Conservation (phyloP, 139 green algal genomes). For the Chlorella sorokiniana region DNA sequence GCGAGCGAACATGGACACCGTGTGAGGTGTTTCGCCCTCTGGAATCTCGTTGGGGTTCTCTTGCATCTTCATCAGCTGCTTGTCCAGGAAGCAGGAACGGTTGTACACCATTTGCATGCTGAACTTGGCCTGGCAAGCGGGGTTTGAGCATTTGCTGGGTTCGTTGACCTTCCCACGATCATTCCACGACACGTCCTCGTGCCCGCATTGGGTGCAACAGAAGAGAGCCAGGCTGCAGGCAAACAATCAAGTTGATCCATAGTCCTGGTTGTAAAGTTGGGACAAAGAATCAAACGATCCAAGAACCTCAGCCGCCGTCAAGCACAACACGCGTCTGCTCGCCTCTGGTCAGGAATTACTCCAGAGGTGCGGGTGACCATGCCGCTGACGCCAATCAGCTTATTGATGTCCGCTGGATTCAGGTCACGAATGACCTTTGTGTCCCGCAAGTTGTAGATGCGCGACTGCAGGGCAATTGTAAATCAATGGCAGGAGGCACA, state of each 20-base stretch:
- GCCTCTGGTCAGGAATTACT: slow-evolving; percentile 95
- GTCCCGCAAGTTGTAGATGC: slow-evolving; percentile 89
- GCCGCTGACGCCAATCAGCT: slow-evolving; percentile 88
- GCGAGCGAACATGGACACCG: slow-evolving; percentile 81
- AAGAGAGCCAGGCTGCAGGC: slow-evolving; percentile 59
- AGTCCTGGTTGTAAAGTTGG: not conserved
- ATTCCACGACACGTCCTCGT: slow-evolving; percentile 47
- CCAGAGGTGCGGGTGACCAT: slow-evolving; percentile 93
- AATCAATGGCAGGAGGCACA: not conserved
- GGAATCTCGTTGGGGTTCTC: slow-evolving; percentile 96
- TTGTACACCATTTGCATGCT: slow-evolving; percentile 86
- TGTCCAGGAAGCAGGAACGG: slow-evolving; percentile 85
- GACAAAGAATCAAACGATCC: not conserved
- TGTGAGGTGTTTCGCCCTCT: slow-evolving; percentile 97
- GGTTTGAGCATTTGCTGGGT: slow-evolving; percentile 69
- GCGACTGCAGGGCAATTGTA: slow-evolving; percentile 60
- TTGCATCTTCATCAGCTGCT: slow-evolving; percentile 85
- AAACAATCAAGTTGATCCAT: too few species aligned
- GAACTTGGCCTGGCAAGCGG: slow-evolving; percentile 58
- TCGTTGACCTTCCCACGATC: slow-evolving; percentile 79
- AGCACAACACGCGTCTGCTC: not conserved
- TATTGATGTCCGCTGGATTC: slow-evolving; percentile 93
- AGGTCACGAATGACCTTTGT: slow-evolving; percentile 90
- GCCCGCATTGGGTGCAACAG: slow-evolving; percentile 48
- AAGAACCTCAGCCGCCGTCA: too few species aligned